Evolutionary conservation across 2,329 filamentous ascomycete genomes (phyloP), one percentile per base, ranked within the genome.

Genomic region (Stromatinia cepivora): DNA sequence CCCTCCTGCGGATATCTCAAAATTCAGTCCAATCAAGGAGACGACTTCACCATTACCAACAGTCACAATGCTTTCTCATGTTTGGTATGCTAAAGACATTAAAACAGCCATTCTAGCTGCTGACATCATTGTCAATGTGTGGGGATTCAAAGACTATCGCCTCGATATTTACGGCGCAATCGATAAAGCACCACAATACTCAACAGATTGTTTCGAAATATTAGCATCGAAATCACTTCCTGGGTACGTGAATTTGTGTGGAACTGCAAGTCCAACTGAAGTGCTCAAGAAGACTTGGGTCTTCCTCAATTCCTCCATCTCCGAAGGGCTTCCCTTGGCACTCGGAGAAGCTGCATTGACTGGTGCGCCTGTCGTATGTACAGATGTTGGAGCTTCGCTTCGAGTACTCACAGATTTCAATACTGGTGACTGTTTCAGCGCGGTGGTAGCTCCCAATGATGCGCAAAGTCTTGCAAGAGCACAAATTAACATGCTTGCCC

Each of bases 401-500:
- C 81, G 84, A 36, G 84, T 87, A 0, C 79, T 87, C n/a, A 87
- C 84, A 0, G 84, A 87, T 71, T 84, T 82, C 0, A 82, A 84
- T 63, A 80, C 81, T 59, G 82, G 80, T 25, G 75, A 73, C 72
- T 80, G 82, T 6, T 90, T 86, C 79, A 87, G 86, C 71, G 87
- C 86, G 69, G 85, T 90, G 7, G 87, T 90, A 3, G 85, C 87
- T 20, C 88, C 87, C 3, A 90, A 90, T 73, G 88, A 90, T 75
- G 83, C 87, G 5, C 82, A 83, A 50, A 84, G 85, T 6, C 81
- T 90, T 1, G 88, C 87, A 1, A 81, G 84, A 34, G 88, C 88
- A 0, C 88, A 90, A 74, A 85, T 90, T 71, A 85, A 85, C 69
- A 82, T 90, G 73, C 81, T 90, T 17, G 86, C 83, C 9, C 84